Percentiles rank a stretch among this genome's conserved stretches.
These are phyloP conservation scores for Salicornia ramosissima DNA, from an alignment of 148 eudicot species.

Conservation along the genomic window DNA sequence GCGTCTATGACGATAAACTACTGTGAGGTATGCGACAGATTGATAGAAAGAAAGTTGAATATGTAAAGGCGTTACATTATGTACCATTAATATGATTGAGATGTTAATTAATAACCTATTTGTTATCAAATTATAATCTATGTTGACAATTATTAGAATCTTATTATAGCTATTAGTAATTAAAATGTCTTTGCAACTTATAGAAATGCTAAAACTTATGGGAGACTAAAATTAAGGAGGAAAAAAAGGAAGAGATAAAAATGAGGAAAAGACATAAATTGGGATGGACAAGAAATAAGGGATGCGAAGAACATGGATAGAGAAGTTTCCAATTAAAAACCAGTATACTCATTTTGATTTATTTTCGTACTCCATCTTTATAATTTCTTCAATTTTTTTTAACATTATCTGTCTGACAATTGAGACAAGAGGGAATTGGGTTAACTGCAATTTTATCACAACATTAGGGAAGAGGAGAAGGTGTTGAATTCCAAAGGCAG, in stretches of 20 bases:
- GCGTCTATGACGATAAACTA: too few relatives aligned
- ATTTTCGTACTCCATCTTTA: neutral
- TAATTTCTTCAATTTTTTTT: neutral
- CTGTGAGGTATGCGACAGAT: too few relatives aligned
- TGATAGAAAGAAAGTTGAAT: too few relatives aligned
- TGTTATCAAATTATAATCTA: neutral
- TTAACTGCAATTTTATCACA: neutral
- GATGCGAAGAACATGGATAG: constrained; percentile 20
- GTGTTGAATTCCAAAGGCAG: constrained; percentile 21
- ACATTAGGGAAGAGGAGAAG: constrained; percentile 19
- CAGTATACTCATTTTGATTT: neutral
- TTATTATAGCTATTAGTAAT: neutral
- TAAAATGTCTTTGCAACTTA: neutral
- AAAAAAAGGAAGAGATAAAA: neutral
- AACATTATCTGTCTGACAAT: neutral
- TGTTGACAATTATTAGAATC: neutral
- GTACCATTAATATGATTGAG: neutral
- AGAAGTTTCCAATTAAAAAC: neutral
- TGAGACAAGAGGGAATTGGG: neutral
- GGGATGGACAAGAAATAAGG: constrained; percentile 15
- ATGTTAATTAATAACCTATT: neutral
- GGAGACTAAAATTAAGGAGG: neutral
- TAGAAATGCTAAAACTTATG: neutral
- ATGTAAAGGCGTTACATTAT: neutral
- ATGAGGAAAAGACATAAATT: constrained; percentile 12